Evolutionary conservation across 768 basidiomycete genomes (phyloP), one percentile per base, ranked within the genome.

Genomic region (Polyporus arcularius): DNA sequence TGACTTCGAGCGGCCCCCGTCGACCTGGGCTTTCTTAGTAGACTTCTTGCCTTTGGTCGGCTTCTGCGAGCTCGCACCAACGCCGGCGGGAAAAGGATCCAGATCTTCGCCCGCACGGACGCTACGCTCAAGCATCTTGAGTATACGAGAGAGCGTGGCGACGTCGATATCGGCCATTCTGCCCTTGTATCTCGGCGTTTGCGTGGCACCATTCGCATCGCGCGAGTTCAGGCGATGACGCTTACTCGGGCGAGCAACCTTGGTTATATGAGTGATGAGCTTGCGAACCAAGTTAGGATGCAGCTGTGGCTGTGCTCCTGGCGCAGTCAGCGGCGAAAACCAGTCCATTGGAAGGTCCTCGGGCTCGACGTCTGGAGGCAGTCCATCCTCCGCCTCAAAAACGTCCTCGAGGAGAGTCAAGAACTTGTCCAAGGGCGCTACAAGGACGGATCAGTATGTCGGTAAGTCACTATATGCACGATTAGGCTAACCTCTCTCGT

Each of bases 101-200:
- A 91, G 61, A 62, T 88, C 86, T 70, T 94, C 90, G 0, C 87
- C 89, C 2, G 85, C 82, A 63, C 82, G 85, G 53, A 96, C 86
- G 53, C 85, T 89, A 40, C 94, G 80, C 67, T 93, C 92, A 2
- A 98, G 75, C 15, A 93, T 76, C 73, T 90, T 91, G 62, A 96
- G 71, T 31, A 94, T 65, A 48, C 92, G 79, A 1, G 82, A 80
- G 35, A 97, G 74, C 5, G 80, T 72, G 6, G 79, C 75, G 0
- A 80, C 80, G 46, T 94, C 90, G 18, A 94, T 80, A 40, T 91
- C 86, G 1, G 82, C 82, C 68, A 95, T 80, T 2, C 84, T 79
- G 14, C 82, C 88, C 53, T 80, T 81, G 4, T 73, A 61, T 30
- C 79, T 79, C 1, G 82, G 83, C 0, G 85, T 84, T 1, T 10